phyloP scores from a whole-genome alignment of 2,329 filamentous ascomycete genomes.

The Fusarium torreyae region DNA sequence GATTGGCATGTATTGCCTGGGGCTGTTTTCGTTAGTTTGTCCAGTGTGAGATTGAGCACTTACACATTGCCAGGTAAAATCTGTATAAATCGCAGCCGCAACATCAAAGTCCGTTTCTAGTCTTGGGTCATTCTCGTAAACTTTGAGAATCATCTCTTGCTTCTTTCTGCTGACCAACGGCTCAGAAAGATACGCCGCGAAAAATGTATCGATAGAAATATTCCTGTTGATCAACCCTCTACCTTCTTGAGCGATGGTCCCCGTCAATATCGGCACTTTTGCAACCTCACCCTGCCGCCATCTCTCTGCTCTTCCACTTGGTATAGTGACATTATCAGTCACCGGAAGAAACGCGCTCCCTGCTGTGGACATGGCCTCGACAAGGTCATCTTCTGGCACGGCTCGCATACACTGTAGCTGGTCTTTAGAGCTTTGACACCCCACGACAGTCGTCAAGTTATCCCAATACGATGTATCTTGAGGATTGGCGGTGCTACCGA shows the following conservation, averaged over 20 bases:
- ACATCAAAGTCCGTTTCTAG: slow-evolving; percentile 46
- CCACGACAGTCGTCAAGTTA: slow-evolving; percentile 25
- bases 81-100: slow-evolving; percentile 48
- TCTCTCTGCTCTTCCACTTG: slow-evolving; percentile 26
- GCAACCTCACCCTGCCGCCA: slow-evolving; percentile 40
- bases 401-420: slow-evolving; percentile 46
- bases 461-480: slow-evolving; percentile 33
- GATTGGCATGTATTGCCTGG: slow-evolving; percentile 43
- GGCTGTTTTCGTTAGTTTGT: slow-evolving; percentile 39
- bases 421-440: slow-evolving; percentile 25
- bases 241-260: slow-evolving; percentile 48
- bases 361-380: slow-evolving; percentile 24
- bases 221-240: slow-evolving; percentile 43
- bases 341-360: slow-evolving; percentile 32
- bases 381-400: slow-evolving; percentile 29
- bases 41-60: slow-evolving; percentile 13
- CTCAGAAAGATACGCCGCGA: slow-evolving; percentile 32
- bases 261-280: slow-evolving; percentile 46
- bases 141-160: slow-evolving; percentile 28
- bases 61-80: slow-evolving; percentile 50
- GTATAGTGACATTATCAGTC: slow-evolving; percentile 41
- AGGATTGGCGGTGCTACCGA: slow-evolving; percentile 20
- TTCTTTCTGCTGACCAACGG: slow-evolving; percentile 26
- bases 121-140: slow-evolving; percentile 31
- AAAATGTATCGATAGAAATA: slow-evolving; percentile 41